A percentile compares a stretch with the other conserved stretches of the same genome.
Evolutionary conservation across 2,329 filamentous ascomycete genomes (phyloP).

Genomic region (Scopulariopsis brevicaulis): DNA sequence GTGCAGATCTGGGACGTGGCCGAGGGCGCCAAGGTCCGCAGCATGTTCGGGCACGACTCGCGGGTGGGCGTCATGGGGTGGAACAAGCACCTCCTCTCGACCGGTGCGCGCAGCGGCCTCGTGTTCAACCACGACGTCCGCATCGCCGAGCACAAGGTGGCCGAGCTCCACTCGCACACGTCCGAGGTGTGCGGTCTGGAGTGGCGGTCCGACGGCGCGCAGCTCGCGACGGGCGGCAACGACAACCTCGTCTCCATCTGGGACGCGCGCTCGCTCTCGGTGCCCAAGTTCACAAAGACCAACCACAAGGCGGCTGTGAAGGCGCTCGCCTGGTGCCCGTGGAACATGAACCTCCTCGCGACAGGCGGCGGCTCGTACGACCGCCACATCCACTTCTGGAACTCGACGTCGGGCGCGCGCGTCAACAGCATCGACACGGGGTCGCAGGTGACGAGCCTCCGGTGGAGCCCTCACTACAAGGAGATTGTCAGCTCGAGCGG

Average conservation of each 20-base stretch:
- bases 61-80: slow-evolving; percentile 97
- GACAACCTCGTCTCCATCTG: slow-evolving; percentile 99
- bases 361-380: slow-evolving; percentile 95
- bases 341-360: slow-evolving; percentile 94
- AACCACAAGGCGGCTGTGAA: slow-evolving; percentile 99
- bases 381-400: slow-evolving; percentile 99
- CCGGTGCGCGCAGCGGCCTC: slow-evolving; percentile 84
- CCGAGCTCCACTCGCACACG: slow-evolving; percentile 92
- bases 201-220: slow-evolving; percentile 92
- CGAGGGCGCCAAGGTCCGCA: slow-evolving; percentile 88
- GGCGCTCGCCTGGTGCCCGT: slow-evolving; percentile 96
- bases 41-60: slow-evolving; percentile 96
- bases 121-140: slow-evolving; percentile 99
- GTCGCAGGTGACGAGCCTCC: slow-evolving; percentile 89
- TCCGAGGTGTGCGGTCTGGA: slow-evolving; percentile 97
- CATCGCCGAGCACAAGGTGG: slow-evolving; percentile 94
- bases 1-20: slow-evolving; percentile 99
- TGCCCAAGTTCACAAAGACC: slow-evolving; percentile 98
- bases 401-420: slow-evolving; percentile 91
- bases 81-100: slow-evolving; percentile 97
- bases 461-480: slow-evolving; percentile 94
- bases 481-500: slow-evolving; percentile 97
- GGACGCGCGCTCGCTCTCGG: slow-evolving; percentile 86
- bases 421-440: slow-evolving; percentile 99
- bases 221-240: slow-evolving; percentile 94